Conservation (phyloP, 495 filamentous ascomycete species). For the Baudoinia panamericana region DNA sequence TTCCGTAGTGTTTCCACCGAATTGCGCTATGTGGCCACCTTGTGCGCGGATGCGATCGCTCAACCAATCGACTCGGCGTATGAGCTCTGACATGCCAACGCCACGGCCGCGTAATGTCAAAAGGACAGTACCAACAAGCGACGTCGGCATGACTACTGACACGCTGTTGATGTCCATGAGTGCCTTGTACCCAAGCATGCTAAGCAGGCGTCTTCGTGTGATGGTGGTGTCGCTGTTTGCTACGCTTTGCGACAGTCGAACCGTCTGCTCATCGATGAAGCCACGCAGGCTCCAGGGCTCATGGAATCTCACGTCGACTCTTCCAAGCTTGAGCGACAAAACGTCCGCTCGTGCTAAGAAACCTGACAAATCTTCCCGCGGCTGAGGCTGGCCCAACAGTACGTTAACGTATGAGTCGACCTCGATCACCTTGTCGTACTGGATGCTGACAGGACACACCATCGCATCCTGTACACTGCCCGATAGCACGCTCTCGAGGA, state of each 20-base stretch:
- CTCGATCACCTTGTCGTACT: slow-evolving; percentile 98
- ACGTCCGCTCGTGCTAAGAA: slow-evolving; percentile 82
- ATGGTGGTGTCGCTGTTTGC: slow-evolving; percentile 29
- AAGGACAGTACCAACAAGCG: slow-evolving; percentile 84
- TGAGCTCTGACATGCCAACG: slow-evolving; percentile 73
- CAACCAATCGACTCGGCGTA: slow-evolving; percentile 83
- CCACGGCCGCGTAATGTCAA: slow-evolving; percentile 84
- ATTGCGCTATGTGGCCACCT: slow-evolving; percentile 84
- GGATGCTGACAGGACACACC: slow-evolving; percentile 86
- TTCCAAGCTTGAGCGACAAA: slow-evolving; percentile 71
- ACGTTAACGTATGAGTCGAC: slow-evolving; percentile 94
- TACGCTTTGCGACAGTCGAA: slow-evolving; percentile 28
- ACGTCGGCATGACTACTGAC: slow-evolving; percentile 94
- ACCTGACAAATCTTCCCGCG: slow-evolving; percentile 80
- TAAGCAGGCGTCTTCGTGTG: slow-evolving; percentile 47
- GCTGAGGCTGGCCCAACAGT: slow-evolving; percentile 83
- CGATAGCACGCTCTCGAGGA: slow-evolving; percentile 76
- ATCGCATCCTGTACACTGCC: slow-evolving; percentile 83
- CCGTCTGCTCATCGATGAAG: slow-evolving; percentile 65
- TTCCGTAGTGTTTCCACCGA: slow-evolving; percentile 61
- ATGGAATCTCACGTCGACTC: slow-evolving; percentile 91
- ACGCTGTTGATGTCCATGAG: slow-evolving; percentile 89
- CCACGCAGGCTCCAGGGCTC: slow-evolving; percentile 79
- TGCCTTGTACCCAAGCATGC: slow-evolving; percentile 80
- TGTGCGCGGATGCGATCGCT: slow-evolving; percentile 68